A percentile compares a stretch with the other conserved stretches of the same genome.
phyloP scores from a whole-genome alignment of 306 rosid genomes.

The Casuarina equisetifolia region DNA sequence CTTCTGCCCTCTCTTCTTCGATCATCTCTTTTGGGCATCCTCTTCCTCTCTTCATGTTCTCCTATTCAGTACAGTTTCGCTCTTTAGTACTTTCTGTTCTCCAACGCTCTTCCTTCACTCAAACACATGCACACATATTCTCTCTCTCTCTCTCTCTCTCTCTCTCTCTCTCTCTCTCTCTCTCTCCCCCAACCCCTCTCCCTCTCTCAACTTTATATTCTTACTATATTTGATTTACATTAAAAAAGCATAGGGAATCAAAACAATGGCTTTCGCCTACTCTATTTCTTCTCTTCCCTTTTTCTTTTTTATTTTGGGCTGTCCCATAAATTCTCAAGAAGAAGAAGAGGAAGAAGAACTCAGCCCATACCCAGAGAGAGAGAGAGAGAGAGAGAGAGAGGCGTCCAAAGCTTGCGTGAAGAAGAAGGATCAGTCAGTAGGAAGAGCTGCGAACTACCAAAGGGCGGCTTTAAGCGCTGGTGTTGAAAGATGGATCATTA shows the following conservation, averaged over 20 bases:
- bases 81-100: background rate
- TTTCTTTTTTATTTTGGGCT: background rate
- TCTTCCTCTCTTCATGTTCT: slow-evolving; percentile 24
- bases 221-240: slow-evolving; percentile 12
- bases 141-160: slow-evolving; percentile 4
- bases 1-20: slow-evolving; percentile 16
- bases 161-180: slow-evolving; percentile 2
- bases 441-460: background rate
- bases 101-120: slow-evolving; percentile 22
- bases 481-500: slow-evolving; percentile 28
- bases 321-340: background rate
- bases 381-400: background rate
- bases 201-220: background rate
- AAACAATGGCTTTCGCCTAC: background rate
- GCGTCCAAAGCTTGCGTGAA: slow-evolving; percentile 5
- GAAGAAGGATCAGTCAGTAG: slow-evolving; percentile 13
- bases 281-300: background rate
- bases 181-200: background rate
- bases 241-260: slow-evolving; percentile 13
- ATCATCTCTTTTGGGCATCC: slow-evolving; percentile 27
- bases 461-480: slow-evolving; percentile 11
- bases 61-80: slow-evolving; percentile 21
- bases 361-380: background rate
- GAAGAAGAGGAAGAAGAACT: background rate
- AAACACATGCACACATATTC: slow-evolving; percentile 2